These are phyloP conservation scores for Lactarius psammicola DNA, from an alignment of 768 basidiomycete genomes.

Conservation along the genomic window DNA sequence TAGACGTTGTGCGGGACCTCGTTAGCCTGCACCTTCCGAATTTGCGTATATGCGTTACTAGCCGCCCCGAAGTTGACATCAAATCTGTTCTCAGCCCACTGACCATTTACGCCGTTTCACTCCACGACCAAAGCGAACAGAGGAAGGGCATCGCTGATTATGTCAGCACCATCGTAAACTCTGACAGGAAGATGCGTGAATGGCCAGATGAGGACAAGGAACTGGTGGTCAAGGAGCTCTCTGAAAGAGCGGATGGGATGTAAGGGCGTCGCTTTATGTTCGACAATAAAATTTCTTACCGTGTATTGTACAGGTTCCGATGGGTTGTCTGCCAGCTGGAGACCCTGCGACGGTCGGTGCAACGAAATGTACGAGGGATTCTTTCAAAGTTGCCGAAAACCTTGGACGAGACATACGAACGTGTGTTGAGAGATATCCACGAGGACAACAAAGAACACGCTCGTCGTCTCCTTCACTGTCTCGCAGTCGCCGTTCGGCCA, in stretches of 20 bases:
- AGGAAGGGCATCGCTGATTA: neutral
- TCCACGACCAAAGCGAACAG: constrained; percentile 2
- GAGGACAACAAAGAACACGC: neutral
- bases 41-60: constrained; percentile 2
- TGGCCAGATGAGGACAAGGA: neutral
- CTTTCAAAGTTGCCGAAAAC: constrained; percentile 2
- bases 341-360: neutral
- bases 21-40: neutral
- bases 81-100: neutral
- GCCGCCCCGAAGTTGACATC: constrained; percentile 4
- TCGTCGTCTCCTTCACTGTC: constrained; percentile 5
- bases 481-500: neutral
- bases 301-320: neutral
- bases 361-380: neutral
- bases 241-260: constrained; percentile 7
- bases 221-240: neutral
- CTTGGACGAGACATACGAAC: constrained; percentile 5
- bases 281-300: neutral
- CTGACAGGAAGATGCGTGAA: constrained; percentile 3
- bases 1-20: neutral
- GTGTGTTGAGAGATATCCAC: neutral
- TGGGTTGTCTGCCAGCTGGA: constrained; percentile 6
- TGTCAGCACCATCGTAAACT: neutral
- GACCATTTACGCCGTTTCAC: neutral
- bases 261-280: neutral